Conservation (phyloP, 768 basidiomycete genomes). For the Panus rudis region DNA sequence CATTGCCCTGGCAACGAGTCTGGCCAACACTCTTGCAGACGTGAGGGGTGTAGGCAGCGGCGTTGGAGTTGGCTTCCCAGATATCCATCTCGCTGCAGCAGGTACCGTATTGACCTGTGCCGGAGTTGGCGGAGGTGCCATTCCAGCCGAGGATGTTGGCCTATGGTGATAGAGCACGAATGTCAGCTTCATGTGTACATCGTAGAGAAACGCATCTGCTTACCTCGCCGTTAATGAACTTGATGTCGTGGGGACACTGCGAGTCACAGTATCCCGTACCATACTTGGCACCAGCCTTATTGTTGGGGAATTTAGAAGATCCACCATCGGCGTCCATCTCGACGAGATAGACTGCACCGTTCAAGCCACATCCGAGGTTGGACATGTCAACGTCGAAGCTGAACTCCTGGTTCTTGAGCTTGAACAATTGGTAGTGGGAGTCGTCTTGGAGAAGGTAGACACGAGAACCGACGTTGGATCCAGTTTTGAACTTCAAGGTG, state of each 20-base stretch:
- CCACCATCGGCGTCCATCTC: constrained; percentile 53
- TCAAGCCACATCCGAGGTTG: constrained; percentile 47
- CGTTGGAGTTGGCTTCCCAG: constrained; percentile 48
- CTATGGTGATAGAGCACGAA: not conserved
- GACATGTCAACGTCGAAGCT: constrained; percentile 51
- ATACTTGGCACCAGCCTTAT: constrained; percentile 51
- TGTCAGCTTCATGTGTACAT: not conserved
- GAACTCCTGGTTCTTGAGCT: constrained; percentile 46
- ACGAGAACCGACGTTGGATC: constrained; percentile 20
- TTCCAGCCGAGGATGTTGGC: constrained; percentile 8
- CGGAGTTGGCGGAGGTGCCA: constrained; percentile 35
- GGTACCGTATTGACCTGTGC: constrained; percentile 36
- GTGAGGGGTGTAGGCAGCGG: constrained; percentile 48
- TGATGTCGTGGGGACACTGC: constrained; percentile 46
- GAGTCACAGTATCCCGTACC: constrained; percentile 56
- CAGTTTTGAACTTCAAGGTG: constrained; percentile 44
- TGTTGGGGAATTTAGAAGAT: constrained; percentile 34
- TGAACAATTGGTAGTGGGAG: constrained; percentile 37
- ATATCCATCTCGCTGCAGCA: constrained; percentile 55
- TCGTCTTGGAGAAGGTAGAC: constrained; percentile 42
- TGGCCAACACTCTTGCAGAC: constrained; percentile 35
- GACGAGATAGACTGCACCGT: constrained; percentile 50
- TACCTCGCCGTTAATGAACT: constrained; percentile 46
- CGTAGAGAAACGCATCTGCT: constrained; percentile 13
- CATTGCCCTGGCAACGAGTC: constrained; percentile 35